A percentile compares a stretch with the other conserved stretches of the same genome.
These are phyloP conservation scores for Lagenidium giganteum DNA, from an alignment of 352 stramenopile genomes.

Conservation along the genomic window DNA sequence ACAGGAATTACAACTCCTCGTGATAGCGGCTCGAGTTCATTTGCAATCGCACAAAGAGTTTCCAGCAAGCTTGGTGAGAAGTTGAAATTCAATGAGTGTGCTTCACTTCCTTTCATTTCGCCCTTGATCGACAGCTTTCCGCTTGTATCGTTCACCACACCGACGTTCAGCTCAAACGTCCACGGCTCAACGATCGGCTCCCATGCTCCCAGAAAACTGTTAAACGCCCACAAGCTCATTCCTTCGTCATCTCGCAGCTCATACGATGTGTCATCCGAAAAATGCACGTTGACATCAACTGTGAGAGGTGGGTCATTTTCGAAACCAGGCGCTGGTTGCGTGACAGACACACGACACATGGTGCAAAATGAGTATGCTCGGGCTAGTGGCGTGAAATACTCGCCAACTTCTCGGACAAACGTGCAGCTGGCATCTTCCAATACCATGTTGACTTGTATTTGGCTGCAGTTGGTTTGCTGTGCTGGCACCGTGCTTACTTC, in stretches of 20 bases:
- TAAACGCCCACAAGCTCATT: slow-evolving; percentile 75
- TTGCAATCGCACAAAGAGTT: slow-evolving; percentile 46
- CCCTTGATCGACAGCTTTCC: slow-evolving; percentile 52
- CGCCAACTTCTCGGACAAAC: slow-evolving; percentile 66
- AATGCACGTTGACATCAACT: slow-evolving; percentile 44
- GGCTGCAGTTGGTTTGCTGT: slow-evolving; percentile 15
- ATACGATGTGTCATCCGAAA: slow-evolving; percentile 43
- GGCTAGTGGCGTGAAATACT: slow-evolving; percentile 64
- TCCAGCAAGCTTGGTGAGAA: slow-evolving; percentile 63
- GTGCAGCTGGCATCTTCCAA: slow-evolving; percentile 67
- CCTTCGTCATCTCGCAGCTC: slow-evolving; percentile 62
- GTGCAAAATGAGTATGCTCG: slow-evolving; percentile 58
- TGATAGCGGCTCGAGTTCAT: slow-evolving; percentile 50
- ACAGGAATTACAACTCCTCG: slow-evolving; percentile 17
- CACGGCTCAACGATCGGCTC: slow-evolving; percentile 77
- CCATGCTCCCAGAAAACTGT: slow-evolving; percentile 66
- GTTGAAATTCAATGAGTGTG: slow-evolving; percentile 63
- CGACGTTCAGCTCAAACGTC: slow-evolving; percentile 48
- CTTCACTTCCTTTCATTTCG: slow-evolving; percentile 44
- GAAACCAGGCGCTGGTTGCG: too few species aligned
- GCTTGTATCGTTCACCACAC: slow-evolving; percentile 25
- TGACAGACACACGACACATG: slow-evolving; percentile 55
- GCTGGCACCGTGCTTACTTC: background rate
- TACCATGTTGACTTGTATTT: slow-evolving; percentile 40
- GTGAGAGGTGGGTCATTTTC: slow-evolving; percentile 8